Base-by-base conservation (phyloP, 257 asterid species). In the Striga asiatica region DNA sequence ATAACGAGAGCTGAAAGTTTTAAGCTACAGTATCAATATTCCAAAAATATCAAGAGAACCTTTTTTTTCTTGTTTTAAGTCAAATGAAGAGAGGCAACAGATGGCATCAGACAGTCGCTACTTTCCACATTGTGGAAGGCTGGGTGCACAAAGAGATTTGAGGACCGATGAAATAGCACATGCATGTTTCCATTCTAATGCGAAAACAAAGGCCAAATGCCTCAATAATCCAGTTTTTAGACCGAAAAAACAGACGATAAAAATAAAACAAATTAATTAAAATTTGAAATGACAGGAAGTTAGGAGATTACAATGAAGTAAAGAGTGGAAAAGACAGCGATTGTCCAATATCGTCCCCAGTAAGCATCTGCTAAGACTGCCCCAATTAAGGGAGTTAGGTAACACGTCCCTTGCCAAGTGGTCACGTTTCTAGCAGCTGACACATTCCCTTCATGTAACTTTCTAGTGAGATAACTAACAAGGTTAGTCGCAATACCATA, bases 261-360 rank as follows among this genome's bases (percentile, higher is more conserved):
- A n/a, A n/a, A n/a, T n/a, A n/a, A n/a, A n/a, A n/a, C n/a, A n/a
- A n/a, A n/a, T n/a, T n/a, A n/a, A n/a, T n/a, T n/a, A 50, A 20
- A 24, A 13, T 3, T 14, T 7, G 19, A 27, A 50, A 41, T 35
- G 38, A 24, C 10, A 42, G 38, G 32, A 34, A 67, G 55, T 58
- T 31, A 56, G 64, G 53, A 58, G 22, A 52, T 76, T 74, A 88
- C 97, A 12, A 92, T 77, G 73, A 92, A 82, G 77, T 92, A 92
- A 56, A 84, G 73, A 11, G 83, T 79, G 71, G 99, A 92, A 76
- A 92, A 92, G 75, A 81, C 80, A 70, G 95, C 99, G 69, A 92
- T 88, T 0, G 97, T 92, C 99, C 99, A 92, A 67, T 92, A 92
- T 84, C 83, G 79, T 74, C 99, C 99, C 95, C 94, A 88, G 71